A percentile compares a stretch with the other conserved stretches of the same genome.
phyloP scores from a whole-genome alignment of 345 rosid species.

The rapeseed (Brassica napus) region DNA sequence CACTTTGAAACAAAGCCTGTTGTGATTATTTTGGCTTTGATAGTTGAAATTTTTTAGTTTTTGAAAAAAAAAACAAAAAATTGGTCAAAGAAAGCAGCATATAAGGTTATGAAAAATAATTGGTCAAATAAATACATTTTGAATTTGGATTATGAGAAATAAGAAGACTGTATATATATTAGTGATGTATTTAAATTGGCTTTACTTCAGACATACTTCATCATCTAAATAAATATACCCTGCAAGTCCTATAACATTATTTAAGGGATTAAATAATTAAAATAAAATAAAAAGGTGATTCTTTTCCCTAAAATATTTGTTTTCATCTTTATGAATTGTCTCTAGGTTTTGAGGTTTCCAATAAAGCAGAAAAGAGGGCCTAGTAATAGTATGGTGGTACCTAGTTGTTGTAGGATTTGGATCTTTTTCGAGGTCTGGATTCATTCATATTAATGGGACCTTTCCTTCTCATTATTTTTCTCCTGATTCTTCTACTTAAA shows the following conservation, averaged over 20 bases:
- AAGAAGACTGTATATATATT: neutral
- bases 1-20: constrained; percentile 5
- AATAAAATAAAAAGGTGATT: constrained; percentile 7
- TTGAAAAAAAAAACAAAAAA: neutral
- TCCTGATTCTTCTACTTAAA: neutral
- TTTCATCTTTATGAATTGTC: constrained; percentile 36
- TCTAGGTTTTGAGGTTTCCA: constrained; percentile 40
- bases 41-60: neutral
- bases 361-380: constrained; percentile 46
- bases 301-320: constrained; percentile 19
- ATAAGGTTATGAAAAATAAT: too few relatives aligned
- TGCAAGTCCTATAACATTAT: neutral
- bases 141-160: neutral
- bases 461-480: neutral
- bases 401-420: constrained; percentile 40
- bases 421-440: constrained; percentile 35
- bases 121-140: neutral
- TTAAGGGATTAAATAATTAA: neutral
- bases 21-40: constrained; percentile 19
- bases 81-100: neutral
- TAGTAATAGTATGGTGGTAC: constrained; percentile 43
- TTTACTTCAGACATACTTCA: neutral
- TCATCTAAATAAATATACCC: neutral
- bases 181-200: neutral
- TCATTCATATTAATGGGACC: constrained; percentile 32